Conservation (phyloP, 225 moss, liverwort and hornwort species). For the Pseudisothecium myosuroides region DNA sequence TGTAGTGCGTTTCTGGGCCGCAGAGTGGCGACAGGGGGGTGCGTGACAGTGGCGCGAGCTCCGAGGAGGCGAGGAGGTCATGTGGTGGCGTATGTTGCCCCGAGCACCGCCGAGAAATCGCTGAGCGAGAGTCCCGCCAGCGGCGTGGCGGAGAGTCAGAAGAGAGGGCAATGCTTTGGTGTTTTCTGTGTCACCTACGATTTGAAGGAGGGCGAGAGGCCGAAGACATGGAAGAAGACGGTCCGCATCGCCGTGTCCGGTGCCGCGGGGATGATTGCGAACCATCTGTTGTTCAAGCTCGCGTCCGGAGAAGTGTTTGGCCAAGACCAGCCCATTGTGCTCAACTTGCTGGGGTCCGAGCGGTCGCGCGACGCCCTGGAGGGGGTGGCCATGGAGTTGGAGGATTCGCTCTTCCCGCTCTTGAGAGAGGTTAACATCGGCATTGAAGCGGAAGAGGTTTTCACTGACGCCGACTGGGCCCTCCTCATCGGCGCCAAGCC, state of each 20-base stretch:
- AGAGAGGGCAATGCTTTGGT: constrained; percentile 52
- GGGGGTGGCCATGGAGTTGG: constrained; percentile 97
- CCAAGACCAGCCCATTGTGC: constrained; percentile 80
- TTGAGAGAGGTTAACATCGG: constrained; percentile 93
- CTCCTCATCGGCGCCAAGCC: constrained; percentile 93
- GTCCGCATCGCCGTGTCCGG: constrained; percentile 87
- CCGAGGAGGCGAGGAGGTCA: not conserved
- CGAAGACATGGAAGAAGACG: constrained; percentile 94
- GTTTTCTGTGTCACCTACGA: constrained; percentile 96
- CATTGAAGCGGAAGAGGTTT: constrained; percentile 60
- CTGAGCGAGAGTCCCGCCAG: not conserved
- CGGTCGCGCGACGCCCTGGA: constrained; percentile 81
- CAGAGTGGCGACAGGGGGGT: not conserved
- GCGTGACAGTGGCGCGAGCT: not conserved
- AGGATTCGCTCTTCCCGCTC: constrained; percentile 79
- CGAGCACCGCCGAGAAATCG: constrained; percentile 22
- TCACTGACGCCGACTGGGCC: constrained; percentile 82
- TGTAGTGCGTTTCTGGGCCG: constrained; percentile 18
- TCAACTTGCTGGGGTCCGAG: constrained; percentile 78
- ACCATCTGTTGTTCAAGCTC: constrained; percentile 94
- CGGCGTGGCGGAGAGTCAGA: constrained; percentile 12
- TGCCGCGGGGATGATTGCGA: constrained; percentile 87
- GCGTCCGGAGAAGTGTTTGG: constrained; percentile 96
- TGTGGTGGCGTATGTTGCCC: constrained; percentile 32
- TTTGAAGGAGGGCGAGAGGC: constrained; percentile 81